Percentiles rank a stretch among this genome's conserved stretches.
Conservation (phyloP, 495 filamentous ascomycete genomes). For the Copromyces sp. region DNA sequence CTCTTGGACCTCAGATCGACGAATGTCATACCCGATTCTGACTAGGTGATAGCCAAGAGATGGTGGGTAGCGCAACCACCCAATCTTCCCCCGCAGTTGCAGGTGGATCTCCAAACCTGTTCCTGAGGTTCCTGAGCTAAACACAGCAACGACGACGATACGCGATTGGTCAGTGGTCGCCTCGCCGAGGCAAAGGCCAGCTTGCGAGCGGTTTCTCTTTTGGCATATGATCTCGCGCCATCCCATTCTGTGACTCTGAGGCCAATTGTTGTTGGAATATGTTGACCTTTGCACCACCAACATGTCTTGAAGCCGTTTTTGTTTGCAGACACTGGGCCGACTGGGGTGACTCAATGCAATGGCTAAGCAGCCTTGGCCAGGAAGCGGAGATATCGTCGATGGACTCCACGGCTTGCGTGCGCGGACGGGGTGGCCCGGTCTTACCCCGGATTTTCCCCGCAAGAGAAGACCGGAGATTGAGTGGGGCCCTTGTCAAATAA, state of each 20-base stretch:
- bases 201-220: background rate
- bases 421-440: background rate
- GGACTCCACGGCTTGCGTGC: background rate
- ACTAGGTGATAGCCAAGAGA: background rate
- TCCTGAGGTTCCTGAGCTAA: background rate
- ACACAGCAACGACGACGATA: background rate
- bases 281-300: background rate
- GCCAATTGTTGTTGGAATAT: background rate
- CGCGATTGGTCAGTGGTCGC: background rate
- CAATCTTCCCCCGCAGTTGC: background rate
- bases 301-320: background rate
- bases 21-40: background rate
- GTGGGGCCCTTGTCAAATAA: background rate
- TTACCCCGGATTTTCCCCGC: background rate
- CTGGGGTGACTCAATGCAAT: background rate
- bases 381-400: background rate
- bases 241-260: background rate
- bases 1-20: background rate
- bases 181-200: slow-evolving; percentile 2
- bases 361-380: background rate
- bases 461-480: background rate
- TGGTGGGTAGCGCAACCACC: background rate
- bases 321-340: background rate
- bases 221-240: background rate
- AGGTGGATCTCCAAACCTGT: background rate